phyloP scores from a whole-genome alignment of 2,329 filamentous ascomycete species.

The Tolypocladium nubicola region DNA sequence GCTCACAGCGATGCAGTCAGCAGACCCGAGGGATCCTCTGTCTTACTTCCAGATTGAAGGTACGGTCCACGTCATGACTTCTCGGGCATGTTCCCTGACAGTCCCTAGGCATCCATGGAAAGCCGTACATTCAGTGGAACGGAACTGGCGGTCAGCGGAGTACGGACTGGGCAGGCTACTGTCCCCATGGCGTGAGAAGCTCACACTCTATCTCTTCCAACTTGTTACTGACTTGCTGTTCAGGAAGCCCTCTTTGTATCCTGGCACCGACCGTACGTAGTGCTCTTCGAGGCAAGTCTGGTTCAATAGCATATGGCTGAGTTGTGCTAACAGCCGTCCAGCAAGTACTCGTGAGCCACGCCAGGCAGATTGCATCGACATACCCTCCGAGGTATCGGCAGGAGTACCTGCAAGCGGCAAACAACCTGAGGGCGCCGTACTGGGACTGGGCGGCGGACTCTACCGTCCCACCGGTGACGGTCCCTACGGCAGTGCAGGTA shows the following conservation, averaged over 20 bases:
- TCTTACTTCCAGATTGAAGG: constrained; percentile 42
- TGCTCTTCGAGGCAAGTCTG: constrained; percentile 38
- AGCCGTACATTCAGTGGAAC: constrained; percentile 32
- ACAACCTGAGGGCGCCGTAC: constrained; percentile 35
- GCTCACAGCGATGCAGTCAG: constrained; percentile 29
- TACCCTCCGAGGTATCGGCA: constrained; percentile 25
- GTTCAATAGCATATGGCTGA: background rate
- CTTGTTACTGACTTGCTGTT: background rate
- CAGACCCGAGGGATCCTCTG: constrained; percentile 26
- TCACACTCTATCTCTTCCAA: too few relatives aligned
- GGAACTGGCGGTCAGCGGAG: constrained; percentile 19
- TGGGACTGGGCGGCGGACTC: constrained; percentile 43
- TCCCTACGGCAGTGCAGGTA: constrained; percentile 23
- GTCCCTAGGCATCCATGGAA: constrained; percentile 26
- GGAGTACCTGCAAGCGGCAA: constrained; percentile 33
- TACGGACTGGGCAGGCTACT: constrained; percentile 29
- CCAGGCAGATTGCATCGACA: constrained; percentile 31
- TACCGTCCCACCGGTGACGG: constrained; percentile 29
- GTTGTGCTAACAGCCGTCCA: background rate
- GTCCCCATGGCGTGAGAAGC: constrained; percentile 32
- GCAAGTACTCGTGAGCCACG: constrained; percentile 41
- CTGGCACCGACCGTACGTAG: constrained; percentile 48
- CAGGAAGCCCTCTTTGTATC: constrained; percentile 37
- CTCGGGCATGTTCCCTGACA: background rate
- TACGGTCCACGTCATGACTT: constrained; percentile 6